A percentile compares a stretch with the other conserved stretches of the same genome.
Conservation (phyloP, 805 yeast genomes). For the Yamadazyma paraphyllophila region DNA sequence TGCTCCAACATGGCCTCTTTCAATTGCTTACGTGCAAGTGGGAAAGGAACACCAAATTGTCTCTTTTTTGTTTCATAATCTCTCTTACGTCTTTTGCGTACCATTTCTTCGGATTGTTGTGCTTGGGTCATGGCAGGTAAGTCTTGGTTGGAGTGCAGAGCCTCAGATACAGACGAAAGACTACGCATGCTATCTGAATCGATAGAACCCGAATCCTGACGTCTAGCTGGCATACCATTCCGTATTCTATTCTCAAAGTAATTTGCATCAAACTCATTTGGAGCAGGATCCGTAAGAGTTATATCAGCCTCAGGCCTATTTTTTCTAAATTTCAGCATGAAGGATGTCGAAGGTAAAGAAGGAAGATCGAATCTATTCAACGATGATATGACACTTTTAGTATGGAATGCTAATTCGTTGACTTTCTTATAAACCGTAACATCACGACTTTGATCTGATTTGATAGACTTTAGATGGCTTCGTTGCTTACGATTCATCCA, state of each 20-base stretch:
- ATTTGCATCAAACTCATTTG: conserved; percentile 26
- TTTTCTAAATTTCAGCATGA: conserved; percentile 20
- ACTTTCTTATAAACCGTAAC: conserved; percentile 15
- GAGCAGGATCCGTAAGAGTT: conserved; percentile 9
- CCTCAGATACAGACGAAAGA: neutral
- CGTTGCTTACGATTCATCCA: conserved; percentile 5
- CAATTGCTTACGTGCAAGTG: conserved; percentile 63
- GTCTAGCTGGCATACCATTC: conserved; percentile 23
- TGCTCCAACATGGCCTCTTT: conserved; percentile 69
- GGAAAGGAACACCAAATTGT: conserved; percentile 51
- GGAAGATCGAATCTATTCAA: conserved; percentile 39
- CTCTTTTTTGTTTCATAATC: conserved; percentile 47
- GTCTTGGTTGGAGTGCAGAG: neutral
- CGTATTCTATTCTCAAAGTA: conserved; percentile 38
- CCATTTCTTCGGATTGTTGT: conserved; percentile 15
- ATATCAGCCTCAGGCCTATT: conserved; percentile 12
- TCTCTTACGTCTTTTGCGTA: conserved; percentile 29
- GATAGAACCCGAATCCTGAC: conserved; percentile 1
- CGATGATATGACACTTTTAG: conserved; percentile 21
- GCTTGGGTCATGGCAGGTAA: neutral
- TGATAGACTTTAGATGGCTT: conserved; percentile 8
- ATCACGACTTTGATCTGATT: conserved; percentile 2
- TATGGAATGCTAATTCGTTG: conserved; percentile 29
- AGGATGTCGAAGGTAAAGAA: conserved; percentile 37
- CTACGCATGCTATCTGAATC: conserved; percentile 7